Evolutionary conservation across 1,284 basidiomycete species (phyloP).

Genomic region (Heliocybe sulcata): DNA sequence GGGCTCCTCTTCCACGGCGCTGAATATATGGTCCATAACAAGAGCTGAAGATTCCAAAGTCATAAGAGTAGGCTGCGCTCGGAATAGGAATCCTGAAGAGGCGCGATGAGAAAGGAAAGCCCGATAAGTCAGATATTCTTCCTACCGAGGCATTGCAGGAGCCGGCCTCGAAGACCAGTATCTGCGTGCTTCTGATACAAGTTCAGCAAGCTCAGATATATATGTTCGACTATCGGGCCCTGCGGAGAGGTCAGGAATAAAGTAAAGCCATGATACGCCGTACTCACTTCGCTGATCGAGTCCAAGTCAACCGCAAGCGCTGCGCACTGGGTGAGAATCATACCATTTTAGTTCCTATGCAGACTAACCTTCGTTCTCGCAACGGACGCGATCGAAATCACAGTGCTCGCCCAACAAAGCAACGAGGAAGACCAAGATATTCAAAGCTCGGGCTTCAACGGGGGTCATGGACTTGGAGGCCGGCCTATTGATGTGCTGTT

Average conservation of each 20-base stretch:
- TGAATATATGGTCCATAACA: conserved; percentile 90
- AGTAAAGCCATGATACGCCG: neutral
- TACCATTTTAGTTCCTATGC: too few species aligned
- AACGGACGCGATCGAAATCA: conserved; percentile 74
- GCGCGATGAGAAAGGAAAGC: conserved; percentile 5
- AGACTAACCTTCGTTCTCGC: conserved; percentile 44
- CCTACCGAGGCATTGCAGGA: conserved; percentile 79
- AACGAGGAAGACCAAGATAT: conserved; percentile 75
- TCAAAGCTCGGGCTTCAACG: conserved; percentile 34
- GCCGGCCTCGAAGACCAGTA: conserved; percentile 47
- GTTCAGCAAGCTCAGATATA: conserved; percentile 67
- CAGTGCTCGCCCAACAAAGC: conserved; percentile 85
- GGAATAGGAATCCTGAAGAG: conserved; percentile 74
- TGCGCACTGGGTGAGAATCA: conserved; percentile 15
- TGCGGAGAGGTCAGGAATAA: conserved; percentile 18
- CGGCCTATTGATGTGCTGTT: conserved; percentile 39
- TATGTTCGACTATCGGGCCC: conserved; percentile 74
- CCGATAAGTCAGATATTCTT: neutral
- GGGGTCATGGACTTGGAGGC: conserved; percentile 20
- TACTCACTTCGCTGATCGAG: conserved; percentile 46
- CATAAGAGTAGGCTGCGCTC: conserved; percentile 88
- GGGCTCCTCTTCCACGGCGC: conserved; percentile 61
- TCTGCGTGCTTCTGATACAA: conserved; percentile 62
- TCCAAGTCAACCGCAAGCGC: conserved; percentile 54
- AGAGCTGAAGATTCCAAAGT: conserved; percentile 65